Evolutionary conservation across 768 basidiomycete species (phyloP).

Genomic region (Phallus indusiatus): DNA sequence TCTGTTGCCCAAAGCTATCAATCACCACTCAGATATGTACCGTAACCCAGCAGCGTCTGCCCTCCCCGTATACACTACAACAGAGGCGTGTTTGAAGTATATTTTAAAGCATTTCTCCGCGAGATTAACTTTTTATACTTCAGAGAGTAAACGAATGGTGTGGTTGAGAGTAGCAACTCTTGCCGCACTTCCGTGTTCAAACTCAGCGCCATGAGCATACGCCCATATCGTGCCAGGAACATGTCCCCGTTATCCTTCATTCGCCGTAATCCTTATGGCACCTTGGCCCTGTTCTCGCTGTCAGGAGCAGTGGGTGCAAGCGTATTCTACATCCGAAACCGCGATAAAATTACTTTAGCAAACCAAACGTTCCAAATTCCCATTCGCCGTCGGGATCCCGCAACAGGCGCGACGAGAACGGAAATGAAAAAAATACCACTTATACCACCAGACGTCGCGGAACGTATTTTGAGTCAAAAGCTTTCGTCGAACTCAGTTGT

Average conservation of each 20-base stretch:
- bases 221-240: no score
- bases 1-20: no score
- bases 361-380: conserved; percentile 4
- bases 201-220: no score
- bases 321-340: neutral
- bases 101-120: no score
- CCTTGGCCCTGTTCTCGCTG: neutral
- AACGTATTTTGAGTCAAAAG: conserved; percentile 4
- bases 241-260: neutral
- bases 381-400: neutral
- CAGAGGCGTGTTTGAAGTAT: no score
- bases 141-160: no score
- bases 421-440: conserved; percentile 8
- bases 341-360: neutral
- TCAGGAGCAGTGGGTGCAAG: neutral
- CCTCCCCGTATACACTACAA: no score
- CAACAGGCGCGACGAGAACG: neutral
- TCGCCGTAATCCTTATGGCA: neutral
- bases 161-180: no score
- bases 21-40: no score
- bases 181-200: no score
- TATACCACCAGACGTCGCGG: conserved; percentile 5
- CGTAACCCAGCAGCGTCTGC: no score
- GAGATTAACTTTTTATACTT: no score
- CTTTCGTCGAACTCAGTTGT: neutral